Evolutionary conservation across 2,329 filamentous ascomycete genomes (phyloP), one percentile per base, ranked within the genome.

Genomic region (Endocalyx cinctus): DNA sequence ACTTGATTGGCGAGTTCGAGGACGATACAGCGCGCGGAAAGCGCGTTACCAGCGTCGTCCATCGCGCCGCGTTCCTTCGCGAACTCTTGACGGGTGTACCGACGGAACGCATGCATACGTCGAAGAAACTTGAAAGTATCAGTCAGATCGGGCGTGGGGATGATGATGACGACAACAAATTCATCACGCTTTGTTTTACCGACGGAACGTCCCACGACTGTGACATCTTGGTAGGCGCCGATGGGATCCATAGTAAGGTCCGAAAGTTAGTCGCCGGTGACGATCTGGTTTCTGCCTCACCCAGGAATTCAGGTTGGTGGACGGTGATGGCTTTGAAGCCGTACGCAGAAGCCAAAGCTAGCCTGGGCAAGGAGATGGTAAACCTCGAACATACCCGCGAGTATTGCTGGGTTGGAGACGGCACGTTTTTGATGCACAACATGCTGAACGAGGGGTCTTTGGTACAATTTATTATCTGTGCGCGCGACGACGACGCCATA

Each of bases 181-280:
- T 25, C 14, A 5, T 47, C 4, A 44, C 31, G 2, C 32, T 52
- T 1, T 10, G 36, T 51, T 53, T 43, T 22, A 31, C 42, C 2
- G 47, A 51, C 13, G 42, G 40, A 1, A 46, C 34, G 7, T 45
- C 37, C 4, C 41, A 48, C 23, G 43, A 47, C 7, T 53, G 57
- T 13, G 58, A 66, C 34, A 41, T 62, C n/a, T 51, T 64, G 12
- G 43, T 65, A 25, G 60, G 58, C 2, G 59, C 59, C 6, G 62
- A 66, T 31, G 60, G 62, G 12, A 57, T 64, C 5, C 57, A 59
- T 19, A 62, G 61, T 17, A 51, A 45, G 15, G 57, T 63, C 2
- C 50, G 62, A 7, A 54, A 59, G 34, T 33, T 61, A 7, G 50
- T 62, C 14, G 43, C 57, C 3, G 51, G 51, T 10, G 37, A 46